Evolutionary conservation across 2,329 filamentous ascomycete genomes (phyloP).

Genomic region (Colletotrichum graminicola): DNA sequence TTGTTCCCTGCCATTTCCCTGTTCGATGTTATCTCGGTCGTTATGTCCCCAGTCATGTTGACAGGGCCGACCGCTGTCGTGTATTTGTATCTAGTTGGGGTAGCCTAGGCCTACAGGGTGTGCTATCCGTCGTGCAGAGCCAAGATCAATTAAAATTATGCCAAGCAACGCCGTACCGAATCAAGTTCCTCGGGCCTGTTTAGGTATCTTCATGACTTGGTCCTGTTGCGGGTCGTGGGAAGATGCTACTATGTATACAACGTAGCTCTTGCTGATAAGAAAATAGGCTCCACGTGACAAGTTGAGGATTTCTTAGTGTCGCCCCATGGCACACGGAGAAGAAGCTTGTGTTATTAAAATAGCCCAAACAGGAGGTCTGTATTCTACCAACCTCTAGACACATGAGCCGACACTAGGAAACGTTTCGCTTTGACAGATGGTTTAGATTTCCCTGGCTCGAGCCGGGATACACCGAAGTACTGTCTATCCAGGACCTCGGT

Average conservation of each 20-base stretch:
- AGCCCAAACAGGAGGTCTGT: too few species aligned
- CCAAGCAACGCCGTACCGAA: neutral
- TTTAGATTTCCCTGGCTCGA: too few species aligned
- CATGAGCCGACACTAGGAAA: neutral
- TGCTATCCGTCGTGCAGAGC: neutral
- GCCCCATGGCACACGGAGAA: fast-evolving
- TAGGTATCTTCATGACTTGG: neutral
- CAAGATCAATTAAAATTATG: neutral
- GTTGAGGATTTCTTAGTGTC: neutral
- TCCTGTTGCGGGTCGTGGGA: neutral
- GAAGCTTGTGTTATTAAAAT: neutral
- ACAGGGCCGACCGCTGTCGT: neutral
- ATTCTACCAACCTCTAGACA: too few species aligned
- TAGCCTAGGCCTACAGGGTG: neutral
- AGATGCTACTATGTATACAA: too few species aligned
- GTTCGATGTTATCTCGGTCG: neutral
- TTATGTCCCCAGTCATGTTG: neutral
- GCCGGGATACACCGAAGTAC: neutral
- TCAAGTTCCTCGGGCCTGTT: neutral
- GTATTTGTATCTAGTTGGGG: too few species aligned
- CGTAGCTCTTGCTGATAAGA: neutral
- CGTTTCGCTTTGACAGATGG: neutral
- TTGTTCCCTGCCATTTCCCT: neutral
- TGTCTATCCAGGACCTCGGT: neutral
- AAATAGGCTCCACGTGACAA: neutral